Evolutionary conservation across 2,329 filamentous ascomycete genomes (phyloP).

Genomic region (Pseudocercospora pini-densiflorae): DNA sequence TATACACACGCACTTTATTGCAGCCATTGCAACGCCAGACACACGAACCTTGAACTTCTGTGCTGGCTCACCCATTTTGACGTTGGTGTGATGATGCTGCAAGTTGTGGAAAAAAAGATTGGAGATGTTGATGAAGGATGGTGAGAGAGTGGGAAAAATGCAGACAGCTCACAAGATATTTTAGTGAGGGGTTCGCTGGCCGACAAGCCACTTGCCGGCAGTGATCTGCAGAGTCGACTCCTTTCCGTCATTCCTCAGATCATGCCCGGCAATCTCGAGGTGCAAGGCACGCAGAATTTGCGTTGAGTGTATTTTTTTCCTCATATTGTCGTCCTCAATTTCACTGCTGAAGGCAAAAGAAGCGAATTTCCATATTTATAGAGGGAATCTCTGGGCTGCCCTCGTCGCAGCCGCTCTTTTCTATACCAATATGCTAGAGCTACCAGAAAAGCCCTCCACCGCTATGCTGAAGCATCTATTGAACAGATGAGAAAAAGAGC

Average conservation of each 20-base stretch:
- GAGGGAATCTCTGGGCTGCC: background rate
- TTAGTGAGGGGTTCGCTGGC: background rate
- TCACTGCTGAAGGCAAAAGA: background rate
- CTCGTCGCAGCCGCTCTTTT: slow-evolving; percentile 6
- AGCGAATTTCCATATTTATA: background rate
- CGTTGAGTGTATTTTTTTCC: background rate
- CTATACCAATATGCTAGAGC: slow-evolving; percentile 19
- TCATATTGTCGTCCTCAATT: background rate
- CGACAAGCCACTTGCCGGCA: background rate
- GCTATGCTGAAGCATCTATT: slow-evolving; percentile 18
- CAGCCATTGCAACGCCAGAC: slow-evolving; percentile 1
- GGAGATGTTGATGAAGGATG: slow-evolving; percentile 17
- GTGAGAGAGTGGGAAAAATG: slow-evolving; percentile 27
- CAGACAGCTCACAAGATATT: slow-evolving; percentile 1
- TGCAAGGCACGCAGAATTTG: background rate
- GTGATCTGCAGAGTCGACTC: background rate
- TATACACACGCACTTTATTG: background rate
- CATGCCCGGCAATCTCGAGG: background rate
- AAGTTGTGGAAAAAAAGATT: slow-evolving; percentile 22
- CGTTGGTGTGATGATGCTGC: slow-evolving; percentile 28
- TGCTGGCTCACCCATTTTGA: slow-evolving; percentile 74
- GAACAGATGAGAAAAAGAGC: slow-evolving; percentile 2
- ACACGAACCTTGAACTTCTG: slow-evolving; percentile 78
- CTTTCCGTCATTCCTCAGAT: background rate
- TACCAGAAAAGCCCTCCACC: slow-evolving; percentile 7